These are phyloP conservation scores for Yamadazyma philogaea DNA, from an alignment of 805 yeast genomes.

Conservation along the genomic window DNA sequence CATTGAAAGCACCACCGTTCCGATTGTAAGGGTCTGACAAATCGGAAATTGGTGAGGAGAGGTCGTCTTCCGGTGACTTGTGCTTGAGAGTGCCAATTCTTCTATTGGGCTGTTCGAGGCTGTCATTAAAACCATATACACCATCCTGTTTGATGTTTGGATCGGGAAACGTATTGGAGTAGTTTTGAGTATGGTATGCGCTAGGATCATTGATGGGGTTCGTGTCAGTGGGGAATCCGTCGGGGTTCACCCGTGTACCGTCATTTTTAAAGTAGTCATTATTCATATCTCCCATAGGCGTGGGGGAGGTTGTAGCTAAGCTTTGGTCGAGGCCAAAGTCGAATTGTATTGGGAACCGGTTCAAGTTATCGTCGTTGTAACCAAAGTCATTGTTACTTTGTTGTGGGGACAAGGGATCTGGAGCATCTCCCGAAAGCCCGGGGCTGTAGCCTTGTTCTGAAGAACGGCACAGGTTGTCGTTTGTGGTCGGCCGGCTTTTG, in stretches of 20 bases:
- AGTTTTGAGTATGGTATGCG: no score
- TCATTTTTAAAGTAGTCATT: background rate
- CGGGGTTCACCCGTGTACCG: background rate
- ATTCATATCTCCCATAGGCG: background rate
- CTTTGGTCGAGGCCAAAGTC: slow-evolving; percentile 13
- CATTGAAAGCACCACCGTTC: background rate
- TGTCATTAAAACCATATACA: background rate
- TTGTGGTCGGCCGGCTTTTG: background rate
- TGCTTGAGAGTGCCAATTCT: slow-evolving; percentile 1
- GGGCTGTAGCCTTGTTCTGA: slow-evolving; percentile 1
- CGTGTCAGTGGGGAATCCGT: no score
- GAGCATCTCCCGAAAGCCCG: background rate
- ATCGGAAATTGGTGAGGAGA: slow-evolving; percentile 6
- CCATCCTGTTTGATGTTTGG: background rate
- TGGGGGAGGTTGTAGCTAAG: background rate
- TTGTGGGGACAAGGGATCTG: background rate
- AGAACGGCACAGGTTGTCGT: background rate
- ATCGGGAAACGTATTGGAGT: background rate
- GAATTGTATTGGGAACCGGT: slow-evolving; percentile 11
- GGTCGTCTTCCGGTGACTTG: slow-evolving; percentile 11
- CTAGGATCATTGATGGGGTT: no score
- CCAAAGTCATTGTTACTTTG: background rate
- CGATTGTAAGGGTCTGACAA: slow-evolving; percentile 1
- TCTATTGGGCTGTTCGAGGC: background rate
- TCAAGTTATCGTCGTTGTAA: background rate